A percentile compares a stretch with the other conserved stretches of the same genome.
phyloP scores from a whole-genome alignment of 73 alveolate species.

The Stentor roeselii region DNA sequence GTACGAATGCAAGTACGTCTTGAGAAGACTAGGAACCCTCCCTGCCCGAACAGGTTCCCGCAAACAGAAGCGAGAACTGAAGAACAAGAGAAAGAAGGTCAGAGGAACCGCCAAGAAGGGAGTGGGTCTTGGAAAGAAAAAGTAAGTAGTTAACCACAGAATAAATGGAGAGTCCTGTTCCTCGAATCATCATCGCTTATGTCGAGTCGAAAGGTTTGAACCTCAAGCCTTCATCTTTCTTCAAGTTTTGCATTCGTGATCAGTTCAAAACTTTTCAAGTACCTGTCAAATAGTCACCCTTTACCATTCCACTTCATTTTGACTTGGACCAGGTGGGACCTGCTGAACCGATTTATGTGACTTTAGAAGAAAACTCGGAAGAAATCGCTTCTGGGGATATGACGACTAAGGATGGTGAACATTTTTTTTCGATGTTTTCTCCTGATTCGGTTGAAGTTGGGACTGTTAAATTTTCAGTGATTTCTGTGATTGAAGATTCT shows the following conservation, averaged over 20 bases:
- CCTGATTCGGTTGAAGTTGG: not conserved
- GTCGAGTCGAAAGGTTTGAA: not conserved
- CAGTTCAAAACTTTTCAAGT: not conserved
- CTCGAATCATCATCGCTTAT: not conserved
- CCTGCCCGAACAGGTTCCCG: too few relatives aligned
- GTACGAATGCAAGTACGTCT: conserved; percentile 49
- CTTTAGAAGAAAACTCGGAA: not conserved
- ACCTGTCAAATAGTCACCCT: not conserved
- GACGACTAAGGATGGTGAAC: not conserved
- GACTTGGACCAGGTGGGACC: not conserved
- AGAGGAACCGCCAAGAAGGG: conserved; percentile 64
- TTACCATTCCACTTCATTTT: not conserved
- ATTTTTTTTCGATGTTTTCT: not conserved
- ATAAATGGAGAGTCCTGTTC: not conserved
- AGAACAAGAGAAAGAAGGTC: conserved; percentile 60
- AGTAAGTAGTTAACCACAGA: not conserved
- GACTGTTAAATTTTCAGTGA: not conserved
- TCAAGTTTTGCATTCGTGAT: not conserved
- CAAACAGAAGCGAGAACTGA: conserved; percentile 57
- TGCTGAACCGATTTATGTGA: not conserved
- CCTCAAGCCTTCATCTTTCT: not conserved
- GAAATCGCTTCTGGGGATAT: not conserved
- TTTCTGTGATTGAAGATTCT: not conserved
- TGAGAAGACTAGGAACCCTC: conserved; percentile 56
- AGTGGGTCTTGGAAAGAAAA: conserved; percentile 13